Conservation (phyloP, 768 basidiomycete species). For the Agrocybe praecox region DNA sequence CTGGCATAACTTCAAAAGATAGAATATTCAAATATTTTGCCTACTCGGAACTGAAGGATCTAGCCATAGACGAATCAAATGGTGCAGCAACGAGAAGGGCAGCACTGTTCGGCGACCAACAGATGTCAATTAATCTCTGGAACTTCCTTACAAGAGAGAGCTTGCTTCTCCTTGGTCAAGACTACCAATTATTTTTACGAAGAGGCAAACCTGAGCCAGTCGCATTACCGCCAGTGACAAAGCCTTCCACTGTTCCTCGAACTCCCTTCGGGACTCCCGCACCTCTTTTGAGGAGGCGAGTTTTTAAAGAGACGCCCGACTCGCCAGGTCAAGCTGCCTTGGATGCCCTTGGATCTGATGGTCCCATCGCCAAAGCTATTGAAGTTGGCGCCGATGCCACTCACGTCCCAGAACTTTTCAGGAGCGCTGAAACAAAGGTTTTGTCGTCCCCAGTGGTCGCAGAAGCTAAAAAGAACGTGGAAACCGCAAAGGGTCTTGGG, state of each 20-base stretch:
- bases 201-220: slow-evolving; percentile 48
- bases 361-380: slow-evolving; percentile 51
- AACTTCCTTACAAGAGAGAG: slow-evolving; percentile 56
- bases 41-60: slow-evolving; percentile 58
- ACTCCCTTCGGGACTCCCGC: slow-evolving; percentile 36
- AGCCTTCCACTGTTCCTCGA: slow-evolving; percentile 6
- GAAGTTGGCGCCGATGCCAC: slow-evolving; percentile 46
- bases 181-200: slow-evolving; percentile 68
- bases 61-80: slow-evolving; percentile 47
- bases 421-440: slow-evolving; percentile 21
- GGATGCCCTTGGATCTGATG: slow-evolving; percentile 60
- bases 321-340: slow-evolving; percentile 59
- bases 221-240: slow-evolving; percentile 18
- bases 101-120: slow-evolving; percentile 69
- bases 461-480: slow-evolving; percentile 22
- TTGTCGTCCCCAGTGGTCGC: slow-evolving; percentile 19
- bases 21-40: slow-evolving; percentile 63
- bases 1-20: slow-evolving; percentile 61
- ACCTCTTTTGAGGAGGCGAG: slow-evolving; percentile 41
- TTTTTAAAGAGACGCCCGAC: slow-evolving; percentile 44
- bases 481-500: slow-evolving; percentile 10
- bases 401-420: slow-evolving; percentile 39
- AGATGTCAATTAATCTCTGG: slow-evolving; percentile 68
- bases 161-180: slow-evolving; percentile 61
- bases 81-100: slow-evolving; percentile 47